Conservation (phyloP, 306 rosid genomes). For the Citrullus colocynthis region DNA sequence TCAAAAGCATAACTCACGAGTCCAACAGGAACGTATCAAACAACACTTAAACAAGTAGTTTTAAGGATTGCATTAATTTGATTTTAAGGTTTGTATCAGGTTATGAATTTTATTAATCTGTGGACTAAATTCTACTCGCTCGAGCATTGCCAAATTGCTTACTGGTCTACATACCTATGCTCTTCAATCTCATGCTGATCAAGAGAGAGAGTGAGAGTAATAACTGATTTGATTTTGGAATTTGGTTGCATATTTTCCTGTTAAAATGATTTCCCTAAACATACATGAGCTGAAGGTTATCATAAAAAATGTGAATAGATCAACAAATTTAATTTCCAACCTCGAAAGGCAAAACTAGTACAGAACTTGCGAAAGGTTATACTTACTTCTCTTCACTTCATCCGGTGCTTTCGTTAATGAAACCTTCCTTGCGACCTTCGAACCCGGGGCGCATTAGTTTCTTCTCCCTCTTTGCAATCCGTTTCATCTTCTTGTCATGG, state of each 20-base stretch:
- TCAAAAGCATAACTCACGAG: no score
- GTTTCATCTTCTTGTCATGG: slow-evolving; percentile 55
- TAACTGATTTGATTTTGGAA: neutral
- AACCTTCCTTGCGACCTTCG: slow-evolving; percentile 81
- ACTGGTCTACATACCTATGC: no score
- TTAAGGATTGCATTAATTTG: no score
- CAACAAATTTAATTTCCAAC: neutral
- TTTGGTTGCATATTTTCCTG: neutral
- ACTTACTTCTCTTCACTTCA: neutral
- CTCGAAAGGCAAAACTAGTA: neutral
- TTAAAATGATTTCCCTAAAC: neutral
- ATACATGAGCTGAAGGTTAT: neutral
- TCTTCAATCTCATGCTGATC: no score
- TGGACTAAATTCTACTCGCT: neutral
- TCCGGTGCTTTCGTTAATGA: slow-evolving; percentile 21
- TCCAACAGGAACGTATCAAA: no score
- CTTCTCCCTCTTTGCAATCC: slow-evolving; percentile 75
- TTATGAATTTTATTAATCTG: no score
- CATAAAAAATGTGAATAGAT: neutral
- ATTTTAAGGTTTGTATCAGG: no score
- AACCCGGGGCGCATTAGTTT: slow-evolving; percentile 82
- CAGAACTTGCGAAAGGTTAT: neutral
- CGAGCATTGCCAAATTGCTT: neutral
- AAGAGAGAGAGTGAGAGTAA: neutral
- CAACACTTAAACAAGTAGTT: no score